These are phyloP conservation scores for Leccinum obscurum DNA, from an alignment of 768 basidiomycete species.

Conservation along the genomic window DNA sequence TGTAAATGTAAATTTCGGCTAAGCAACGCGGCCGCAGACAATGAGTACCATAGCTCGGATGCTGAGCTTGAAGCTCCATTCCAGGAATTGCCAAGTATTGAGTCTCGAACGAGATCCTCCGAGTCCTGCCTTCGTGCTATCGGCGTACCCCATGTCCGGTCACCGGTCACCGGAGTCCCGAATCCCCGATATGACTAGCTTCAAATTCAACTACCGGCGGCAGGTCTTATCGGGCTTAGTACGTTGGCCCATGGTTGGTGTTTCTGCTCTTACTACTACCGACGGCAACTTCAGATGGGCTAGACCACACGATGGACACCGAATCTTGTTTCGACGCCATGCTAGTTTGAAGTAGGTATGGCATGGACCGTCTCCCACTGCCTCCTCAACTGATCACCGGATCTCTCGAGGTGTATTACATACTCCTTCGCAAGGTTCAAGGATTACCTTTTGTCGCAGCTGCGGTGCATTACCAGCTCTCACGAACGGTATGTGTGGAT, in stretches of 20 bases:
- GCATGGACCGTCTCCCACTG: constrained; percentile 94
- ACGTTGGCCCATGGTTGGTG: constrained; percentile 32
- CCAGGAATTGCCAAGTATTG: not conserved
- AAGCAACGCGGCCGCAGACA: too few relatives aligned
- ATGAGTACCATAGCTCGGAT: too few relatives aligned
- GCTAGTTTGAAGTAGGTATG: constrained; percentile 85
- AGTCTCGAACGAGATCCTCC: not conserved
- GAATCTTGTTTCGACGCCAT: constrained; percentile 70
- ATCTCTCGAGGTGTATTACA: constrained; percentile 95
- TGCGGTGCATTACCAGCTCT: constrained; percentile 96
- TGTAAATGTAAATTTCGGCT: too few relatives aligned
- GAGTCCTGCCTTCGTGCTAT: too few relatives aligned
- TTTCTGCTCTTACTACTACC: constrained; percentile 3
- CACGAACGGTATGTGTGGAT: constrained; percentile 86
- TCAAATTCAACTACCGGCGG: constrained; percentile 87
- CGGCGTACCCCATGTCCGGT: too few relatives aligned
- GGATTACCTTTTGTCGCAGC: constrained; percentile 97
- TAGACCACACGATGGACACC: too few relatives aligned
- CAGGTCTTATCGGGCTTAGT: constrained; percentile 85
- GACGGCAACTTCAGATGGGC: not conserved
- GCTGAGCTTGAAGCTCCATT: not conserved
- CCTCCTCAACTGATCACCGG: constrained; percentile 94
- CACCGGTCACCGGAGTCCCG: too few relatives aligned
- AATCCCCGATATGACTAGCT: constrained; percentile 83
- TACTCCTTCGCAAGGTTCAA: constrained; percentile 96